Percentiles rank a stretch among this genome's conserved stretches.
Evolutionary conservation across 2,329 filamentous ascomycete genomes (phyloP).

Genomic region (Penicillium sp.): DNA sequence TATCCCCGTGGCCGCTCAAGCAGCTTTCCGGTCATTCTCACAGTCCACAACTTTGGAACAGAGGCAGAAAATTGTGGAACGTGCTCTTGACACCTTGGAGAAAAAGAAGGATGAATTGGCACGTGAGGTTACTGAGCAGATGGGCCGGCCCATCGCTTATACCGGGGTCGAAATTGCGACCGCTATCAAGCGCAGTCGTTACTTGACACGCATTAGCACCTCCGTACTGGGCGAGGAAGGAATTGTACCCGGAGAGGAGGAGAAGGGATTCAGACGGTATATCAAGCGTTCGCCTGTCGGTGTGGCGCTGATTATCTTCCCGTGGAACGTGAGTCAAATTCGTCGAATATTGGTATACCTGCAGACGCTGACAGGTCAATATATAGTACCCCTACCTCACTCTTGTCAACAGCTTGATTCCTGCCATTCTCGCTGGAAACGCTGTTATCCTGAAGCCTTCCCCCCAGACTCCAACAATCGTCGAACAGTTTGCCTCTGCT

Average conservation of each 20-base stretch:
- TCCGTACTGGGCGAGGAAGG: conserved; percentile 67
- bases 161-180: conserved; percentile 80
- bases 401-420: conserved; percentile 86
- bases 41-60: conserved; percentile 73
- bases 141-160: conserved; percentile 90
- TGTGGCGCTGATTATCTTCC: conserved; percentile 83
- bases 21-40: conserved; percentile 74
- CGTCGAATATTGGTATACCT: not conserved
- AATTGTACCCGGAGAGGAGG: conserved; percentile 69
- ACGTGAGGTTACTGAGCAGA: conserved; percentile 84
- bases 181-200: conserved; percentile 79
- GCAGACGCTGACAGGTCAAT: not conserved
- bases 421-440: conserved; percentile 86
- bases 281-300: conserved; percentile 86
- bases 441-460: conserved; percentile 92
- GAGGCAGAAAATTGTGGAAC: conserved; percentile 75
- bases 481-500: conserved; percentile 73
- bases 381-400: conserved; percentile 93
- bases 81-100: conserved; percentile 68
- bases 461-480: conserved; percentile 89
- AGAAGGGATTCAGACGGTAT: conserved; percentile 86
- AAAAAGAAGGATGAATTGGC: conserved; percentile 76
- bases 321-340: conserved; percentile 77
- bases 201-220: conserved; percentile 77
- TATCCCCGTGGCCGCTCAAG: conserved; percentile 68